phyloP scores from a whole-genome alignment of 1,284 basidiomycete genomes.

The Vanrija pseudolonga region DNA sequence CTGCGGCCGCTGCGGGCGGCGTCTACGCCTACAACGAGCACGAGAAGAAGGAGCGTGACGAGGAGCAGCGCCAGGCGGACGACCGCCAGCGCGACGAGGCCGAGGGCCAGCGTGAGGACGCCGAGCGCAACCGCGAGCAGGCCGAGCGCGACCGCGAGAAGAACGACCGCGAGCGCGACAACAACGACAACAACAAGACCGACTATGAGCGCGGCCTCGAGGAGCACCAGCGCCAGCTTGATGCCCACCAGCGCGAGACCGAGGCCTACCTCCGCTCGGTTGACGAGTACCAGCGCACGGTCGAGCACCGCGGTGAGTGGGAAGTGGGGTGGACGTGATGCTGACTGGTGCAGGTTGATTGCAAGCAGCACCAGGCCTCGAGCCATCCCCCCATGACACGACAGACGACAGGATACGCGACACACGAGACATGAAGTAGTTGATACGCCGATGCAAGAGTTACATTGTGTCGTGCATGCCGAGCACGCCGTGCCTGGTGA shows the following conservation, averaged over 20 bases:
- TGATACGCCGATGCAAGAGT: no score
- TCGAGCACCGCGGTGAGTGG: constrained; percentile 2
- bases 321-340: no score
- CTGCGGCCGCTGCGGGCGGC: not conserved
- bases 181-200: not conserved
- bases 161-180: not conserved
- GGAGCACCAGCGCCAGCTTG: constrained; percentile 8
- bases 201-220: not conserved
- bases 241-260: constrained; percentile 4
- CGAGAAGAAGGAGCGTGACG: constrained; percentile 3
- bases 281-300: constrained; percentile 3
- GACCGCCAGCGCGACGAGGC: not conserved
- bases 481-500: no score
- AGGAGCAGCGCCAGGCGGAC: not conserved
- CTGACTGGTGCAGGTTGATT: no score
- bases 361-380: no score
- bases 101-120: not conserved
- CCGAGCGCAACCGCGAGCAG: not conserved
- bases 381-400: no score
- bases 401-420: no score
- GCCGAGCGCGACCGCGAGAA: not conserved
- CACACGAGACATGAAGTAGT: no score
- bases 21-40: constrained; percentile 4
- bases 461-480: no score
- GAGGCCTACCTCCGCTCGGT: not conserved